phyloP scores from a whole-genome alignment of 2,329 filamentous ascomycete species.

The Xylariomycetidae sp. region DNA sequence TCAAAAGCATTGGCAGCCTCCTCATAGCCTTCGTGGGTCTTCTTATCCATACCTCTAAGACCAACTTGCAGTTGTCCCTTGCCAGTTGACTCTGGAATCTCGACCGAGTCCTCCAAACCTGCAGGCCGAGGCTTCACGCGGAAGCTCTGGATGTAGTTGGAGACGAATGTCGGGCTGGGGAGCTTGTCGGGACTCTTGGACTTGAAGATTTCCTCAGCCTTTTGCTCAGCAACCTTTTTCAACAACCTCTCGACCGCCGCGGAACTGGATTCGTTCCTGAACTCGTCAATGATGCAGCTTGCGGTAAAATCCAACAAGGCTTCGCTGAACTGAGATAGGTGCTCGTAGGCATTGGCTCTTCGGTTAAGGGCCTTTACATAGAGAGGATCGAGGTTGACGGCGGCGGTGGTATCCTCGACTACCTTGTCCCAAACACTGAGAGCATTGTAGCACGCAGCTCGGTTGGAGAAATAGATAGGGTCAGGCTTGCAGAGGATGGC shows the following conservation, averaged over 20 bases:
- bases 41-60: slow-evolving; percentile 73
- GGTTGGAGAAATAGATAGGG: slow-evolving; percentile 98
- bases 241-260: slow-evolving; percentile 87
- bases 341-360: slow-evolving; percentile 93
- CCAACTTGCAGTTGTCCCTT: slow-evolving; percentile 84
- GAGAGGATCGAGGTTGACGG: slow-evolving; percentile 86
- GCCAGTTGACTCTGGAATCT: slow-evolving; percentile 72
- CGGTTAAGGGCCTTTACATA: slow-evolving; percentile 98
- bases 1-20: slow-evolving; percentile 84
- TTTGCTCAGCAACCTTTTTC: slow-evolving; percentile 94
- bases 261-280: slow-evolving; percentile 86
- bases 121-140: slow-evolving; percentile 72
- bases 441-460: slow-evolving; percentile 94
- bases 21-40: slow-evolving; percentile 87
- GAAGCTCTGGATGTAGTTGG: slow-evolving; percentile 99
- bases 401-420: slow-evolving; percentile 92
- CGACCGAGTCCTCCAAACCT: slow-evolving; percentile 77
- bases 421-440: slow-evolving; percentile 92
- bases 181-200: slow-evolving; percentile 80
- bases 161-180: slow-evolving; percentile 92
- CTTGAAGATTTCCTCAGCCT: slow-evolving; percentile 83
- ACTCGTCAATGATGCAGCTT: slow-evolving; percentile 97
- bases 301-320: slow-evolving; percentile 96
- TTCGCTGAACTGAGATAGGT: slow-evolving; percentile 85
- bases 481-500: slow-evolving; percentile 96